Base-by-base conservation (phyloP, 306 rosid species). In the Casuarina glauca region DNA sequence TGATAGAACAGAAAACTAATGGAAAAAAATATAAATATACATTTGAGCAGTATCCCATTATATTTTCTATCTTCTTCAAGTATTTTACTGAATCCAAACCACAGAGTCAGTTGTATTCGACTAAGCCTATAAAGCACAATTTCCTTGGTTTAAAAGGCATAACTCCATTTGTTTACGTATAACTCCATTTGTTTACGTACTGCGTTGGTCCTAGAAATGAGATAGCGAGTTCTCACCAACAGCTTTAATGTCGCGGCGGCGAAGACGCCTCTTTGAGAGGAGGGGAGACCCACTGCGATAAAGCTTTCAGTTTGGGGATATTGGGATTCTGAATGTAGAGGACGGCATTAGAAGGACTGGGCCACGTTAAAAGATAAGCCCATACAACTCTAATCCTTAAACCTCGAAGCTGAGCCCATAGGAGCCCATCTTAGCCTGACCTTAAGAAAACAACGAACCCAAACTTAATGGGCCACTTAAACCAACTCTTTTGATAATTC, bases 161-260 rank as follows among this genome's bases (percentile, higher is more conserved):
- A 54, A 54, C 32, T 1, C 2, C 61, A 54, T 58, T 20, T 19
- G 64, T 9, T 20, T 9, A 26, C 39, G 13, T 26, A 20, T 5
- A 54, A 54, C 32, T 1, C 2, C 61, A 54, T 58, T 20, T 19
- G 64, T 9, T 20, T 9, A 26, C 39, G 13, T 26, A 20, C 4
- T 35, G 6, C 11, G 68, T 11, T 13, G 13, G 17, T 5, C 9
- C 5, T 1, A 45, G 71, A 12, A 26, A 26, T 26, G 17, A 46
- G 36, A 49, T 41, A 51, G 72, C 52, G 2, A 53, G 80, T 19
- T 12, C 44, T 71, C 78, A 79, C 80, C 86, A 75, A 70, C 70
- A 42, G 43, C 12, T 38, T 75, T 72, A 32, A 62, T 32, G 67
- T 42, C 58, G 67, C 41, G 6, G 72, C 10, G 75, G 74, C 39